Base-by-base conservation (phyloP, 1,139 yeast genomes). In the Geotrichum australiense region DNA sequence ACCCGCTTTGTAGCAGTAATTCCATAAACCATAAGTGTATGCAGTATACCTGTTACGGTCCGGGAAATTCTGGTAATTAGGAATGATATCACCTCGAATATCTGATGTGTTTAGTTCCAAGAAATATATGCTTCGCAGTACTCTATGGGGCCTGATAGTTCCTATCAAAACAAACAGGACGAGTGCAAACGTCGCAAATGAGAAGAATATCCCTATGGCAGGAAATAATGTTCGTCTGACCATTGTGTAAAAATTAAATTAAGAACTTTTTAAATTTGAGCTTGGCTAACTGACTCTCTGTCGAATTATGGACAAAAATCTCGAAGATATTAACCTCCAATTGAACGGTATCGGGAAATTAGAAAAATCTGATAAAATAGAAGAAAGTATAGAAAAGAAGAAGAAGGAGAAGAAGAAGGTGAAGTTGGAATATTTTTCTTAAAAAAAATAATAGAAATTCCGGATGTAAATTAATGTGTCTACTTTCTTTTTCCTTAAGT, bases 41-140 rank as follows among this genome's bases (percentile, higher is more conserved):
- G 16, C n/a, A 8, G 22, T 27, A 20, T 18, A 23, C n/a, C n/a
- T 40, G 26, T 5, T 19, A 11, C 3, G 35, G 31, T 10, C n/a
- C 31, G 20, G 16, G 10, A n/a, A n/a, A 14, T 15, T 20, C 2
- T 16, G 11, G 28, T 23, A 15, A 8, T 20, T 12, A 4, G 40
- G 40, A 11, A 41, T 22, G n/a, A 41, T 18, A 14, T 36, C 34
- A 5, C 40, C 14, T 14, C 34, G 19, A 3, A 41, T 15, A 20
- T 36, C 21, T 2, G 24, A 14, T 8, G 43, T 31, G 24, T 36
- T 15, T 15, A 41, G 31, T 8, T 30, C 21, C 1, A 41, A 31
- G 24, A 41, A 41, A 30, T 36, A 35, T 12, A 41, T 41, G 34
- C 31, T 34, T 30, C 30, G 26, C n/a, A 41, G 36, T 4, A 36